These are phyloP conservation scores for Babesia gibsoni DNA, from an alignment of 169 alveolate species.

Conservation along the genomic window DNA sequence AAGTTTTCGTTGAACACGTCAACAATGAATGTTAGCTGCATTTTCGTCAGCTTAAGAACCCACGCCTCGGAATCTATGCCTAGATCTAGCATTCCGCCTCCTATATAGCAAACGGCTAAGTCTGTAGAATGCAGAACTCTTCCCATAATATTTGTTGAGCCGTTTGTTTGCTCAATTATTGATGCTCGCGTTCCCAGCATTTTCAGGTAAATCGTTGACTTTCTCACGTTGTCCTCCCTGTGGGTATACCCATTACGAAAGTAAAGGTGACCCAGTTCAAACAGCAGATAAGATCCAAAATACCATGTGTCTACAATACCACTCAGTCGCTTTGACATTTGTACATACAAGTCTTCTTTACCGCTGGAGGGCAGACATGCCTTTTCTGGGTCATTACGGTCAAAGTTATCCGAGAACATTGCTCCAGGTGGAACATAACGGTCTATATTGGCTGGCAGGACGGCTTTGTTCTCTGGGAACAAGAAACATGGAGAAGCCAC, in stretches of 20 bases:
- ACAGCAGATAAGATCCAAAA: constrained; percentile 62
- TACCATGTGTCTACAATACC: constrained; percentile 60
- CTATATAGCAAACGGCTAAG: constrained; percentile 52
- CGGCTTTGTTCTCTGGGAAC: constrained; percentile 69
- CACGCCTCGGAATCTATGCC: constrained; percentile 59
- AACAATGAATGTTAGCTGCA: constrained; percentile 36
- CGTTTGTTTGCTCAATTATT: constrained; percentile 46
- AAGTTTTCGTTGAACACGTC: constrained; percentile 62
- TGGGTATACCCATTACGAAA: constrained; percentile 66
- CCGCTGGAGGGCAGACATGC: neutral
- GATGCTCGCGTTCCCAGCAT: constrained; percentile 61
- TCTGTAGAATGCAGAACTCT: constrained; percentile 53
- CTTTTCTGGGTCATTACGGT: neutral
- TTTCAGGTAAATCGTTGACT: constrained; percentile 49
- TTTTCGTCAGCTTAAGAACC: constrained; percentile 50
- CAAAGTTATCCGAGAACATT: neutral
- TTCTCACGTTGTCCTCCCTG: constrained; percentile 8
- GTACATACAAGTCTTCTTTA: constrained; percentile 1
- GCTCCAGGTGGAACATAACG: constrained; percentile 1
- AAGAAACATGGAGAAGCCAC: constrained; percentile 65
- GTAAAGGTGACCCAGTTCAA: constrained; percentile 69
- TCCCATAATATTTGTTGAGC: constrained; percentile 38
- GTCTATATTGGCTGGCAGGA: constrained; percentile 25
- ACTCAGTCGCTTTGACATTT: constrained; percentile 5
- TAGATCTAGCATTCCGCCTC: constrained; percentile 56